phyloP scores from a whole-genome alignment of 371 early-diverging fungal species.

The Zychaea mexicana region DNA sequence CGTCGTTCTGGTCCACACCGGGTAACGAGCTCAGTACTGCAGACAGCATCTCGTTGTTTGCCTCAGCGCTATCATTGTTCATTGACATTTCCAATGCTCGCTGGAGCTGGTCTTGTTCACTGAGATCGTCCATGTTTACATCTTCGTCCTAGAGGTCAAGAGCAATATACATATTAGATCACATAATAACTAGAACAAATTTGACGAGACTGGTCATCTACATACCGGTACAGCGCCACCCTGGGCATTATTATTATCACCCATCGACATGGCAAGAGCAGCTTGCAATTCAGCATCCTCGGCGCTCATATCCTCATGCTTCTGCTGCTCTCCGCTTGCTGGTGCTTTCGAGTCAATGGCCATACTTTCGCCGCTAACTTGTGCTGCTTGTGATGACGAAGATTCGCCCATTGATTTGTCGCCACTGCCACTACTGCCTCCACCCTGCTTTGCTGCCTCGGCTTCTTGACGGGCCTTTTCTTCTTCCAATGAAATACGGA shows the following conservation, averaged over 20 bases:
- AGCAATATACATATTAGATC: no score
- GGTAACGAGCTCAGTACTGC: constrained; percentile 80
- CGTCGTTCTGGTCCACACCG: constrained; percentile 90
- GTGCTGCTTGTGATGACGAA: constrained; percentile 24
- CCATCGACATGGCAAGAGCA: constrained; percentile 72
- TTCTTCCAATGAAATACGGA: constrained; percentile 96
- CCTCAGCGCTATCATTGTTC: constrained; percentile 51
- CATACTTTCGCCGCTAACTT: constrained; percentile 42
- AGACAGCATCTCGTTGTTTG: constrained; percentile 54
- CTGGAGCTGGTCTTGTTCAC: constrained; percentile 88
- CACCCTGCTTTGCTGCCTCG: constrained; percentile 52
- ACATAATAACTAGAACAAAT: no score
- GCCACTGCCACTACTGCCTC: constrained; percentile 2
- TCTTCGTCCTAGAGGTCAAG: constrained; percentile 48
- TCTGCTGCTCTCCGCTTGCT: constrained; percentile 29
- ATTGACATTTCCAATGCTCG: constrained; percentile 90
- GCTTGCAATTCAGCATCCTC: constrained; percentile 43
- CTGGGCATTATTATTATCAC: constrained; percentile 11
- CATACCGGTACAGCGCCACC: constrained; percentile 11
- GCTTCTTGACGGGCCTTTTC: constrained; percentile 92
- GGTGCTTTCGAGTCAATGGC: constrained; percentile 48
- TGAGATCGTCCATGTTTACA: constrained; percentile 72
- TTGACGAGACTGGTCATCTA: no score
- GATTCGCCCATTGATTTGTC: constrained; percentile 28
- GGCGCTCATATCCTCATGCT: constrained; percentile 25